Conservation (phyloP, 2,329 filamentous ascomycete species). For the Aureobasidium sp. region DNA sequence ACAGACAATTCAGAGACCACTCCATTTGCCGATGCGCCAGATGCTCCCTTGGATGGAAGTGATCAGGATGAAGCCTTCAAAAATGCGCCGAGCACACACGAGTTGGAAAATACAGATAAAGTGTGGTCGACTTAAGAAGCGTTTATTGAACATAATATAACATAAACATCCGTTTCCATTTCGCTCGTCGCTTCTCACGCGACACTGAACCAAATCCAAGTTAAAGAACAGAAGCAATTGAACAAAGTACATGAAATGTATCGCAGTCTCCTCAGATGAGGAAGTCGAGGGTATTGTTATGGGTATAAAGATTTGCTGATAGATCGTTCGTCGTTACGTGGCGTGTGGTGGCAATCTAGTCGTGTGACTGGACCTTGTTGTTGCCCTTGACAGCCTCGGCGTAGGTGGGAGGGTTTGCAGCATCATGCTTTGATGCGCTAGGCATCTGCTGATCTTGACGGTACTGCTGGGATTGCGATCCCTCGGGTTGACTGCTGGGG, state of each 20-base stretch:
- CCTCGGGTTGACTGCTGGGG: constrained; percentile 33
- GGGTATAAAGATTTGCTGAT: not conserved
- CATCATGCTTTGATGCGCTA: not conserved
- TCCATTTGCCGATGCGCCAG: constrained; percentile 24
- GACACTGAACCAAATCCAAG: not conserved
- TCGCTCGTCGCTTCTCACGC: not conserved
- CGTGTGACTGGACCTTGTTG: constrained; percentile 73
- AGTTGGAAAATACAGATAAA: constrained; percentile 4
- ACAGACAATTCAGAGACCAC: not conserved
- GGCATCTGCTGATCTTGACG: constrained; percentile 31
- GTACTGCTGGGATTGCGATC: constrained; percentile 23
- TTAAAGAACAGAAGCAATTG: not conserved
- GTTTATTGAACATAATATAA: not conserved
- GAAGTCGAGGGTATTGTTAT: not conserved
- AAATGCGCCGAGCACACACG: not conserved
- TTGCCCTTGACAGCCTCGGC: constrained; percentile 85
- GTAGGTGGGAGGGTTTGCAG: constrained; percentile 75
- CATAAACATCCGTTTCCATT: not conserved
- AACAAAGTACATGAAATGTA: not conserved
- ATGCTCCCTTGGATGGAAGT: constrained; percentile 20
- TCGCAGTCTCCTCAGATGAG: not conserved
- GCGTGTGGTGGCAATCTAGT: constrained; percentile 32
- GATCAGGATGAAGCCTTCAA: not conserved
- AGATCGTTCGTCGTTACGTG: not conserved
- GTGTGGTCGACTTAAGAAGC: not conserved